Conservation (phyloP, 164 flowering plant genomes). For the Piper longum region DNA sequence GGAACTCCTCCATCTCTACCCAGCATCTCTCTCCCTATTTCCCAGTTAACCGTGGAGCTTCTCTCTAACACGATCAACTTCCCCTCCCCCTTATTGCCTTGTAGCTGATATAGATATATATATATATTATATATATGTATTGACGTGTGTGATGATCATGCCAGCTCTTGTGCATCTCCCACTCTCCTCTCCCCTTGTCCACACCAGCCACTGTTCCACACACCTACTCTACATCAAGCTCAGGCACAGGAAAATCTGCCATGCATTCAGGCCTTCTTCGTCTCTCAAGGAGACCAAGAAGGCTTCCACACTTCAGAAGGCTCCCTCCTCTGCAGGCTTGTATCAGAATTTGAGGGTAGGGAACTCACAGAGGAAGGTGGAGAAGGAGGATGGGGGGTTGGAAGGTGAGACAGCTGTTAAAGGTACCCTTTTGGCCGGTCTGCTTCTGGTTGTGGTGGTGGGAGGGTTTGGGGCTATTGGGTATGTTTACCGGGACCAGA, state of each 20-base stretch:
- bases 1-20: too few relatives aligned
- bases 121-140: too few relatives aligned
- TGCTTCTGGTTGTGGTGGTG: slow-evolving; percentile 72
- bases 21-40: not conserved
- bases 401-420: slow-evolving; percentile 44
- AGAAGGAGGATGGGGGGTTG: slow-evolving; percentile 15
- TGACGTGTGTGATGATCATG: not conserved
- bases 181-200: slow-evolving; percentile 5
- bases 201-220: slow-evolving; percentile 2
- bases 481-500: slow-evolving; percentile 75
- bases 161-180: not conserved
- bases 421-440: slow-evolving; percentile 83
- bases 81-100: too few relatives aligned
- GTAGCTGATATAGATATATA: too few relatives aligned
- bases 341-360: slow-evolving; percentile 42
- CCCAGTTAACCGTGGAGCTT: not conserved
- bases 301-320: slow-evolving; percentile 30
- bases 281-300: slow-evolving; percentile 67
- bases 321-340: slow-evolving; percentile 11
- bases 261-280: slow-evolving; percentile 51
- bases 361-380: slow-evolving; percentile 20
- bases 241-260: slow-evolving; percentile 40
- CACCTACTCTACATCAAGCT: slow-evolving; percentile 29
- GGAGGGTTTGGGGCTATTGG: slow-evolving; percentile 83
- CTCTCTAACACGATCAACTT: too few relatives aligned